A percentile compares a stretch with the other conserved stretches of the same genome.
phyloP scores from a whole-genome alignment of 495 filamentous ascomycete species.

The Wilcoxina mikolae region DNA sequence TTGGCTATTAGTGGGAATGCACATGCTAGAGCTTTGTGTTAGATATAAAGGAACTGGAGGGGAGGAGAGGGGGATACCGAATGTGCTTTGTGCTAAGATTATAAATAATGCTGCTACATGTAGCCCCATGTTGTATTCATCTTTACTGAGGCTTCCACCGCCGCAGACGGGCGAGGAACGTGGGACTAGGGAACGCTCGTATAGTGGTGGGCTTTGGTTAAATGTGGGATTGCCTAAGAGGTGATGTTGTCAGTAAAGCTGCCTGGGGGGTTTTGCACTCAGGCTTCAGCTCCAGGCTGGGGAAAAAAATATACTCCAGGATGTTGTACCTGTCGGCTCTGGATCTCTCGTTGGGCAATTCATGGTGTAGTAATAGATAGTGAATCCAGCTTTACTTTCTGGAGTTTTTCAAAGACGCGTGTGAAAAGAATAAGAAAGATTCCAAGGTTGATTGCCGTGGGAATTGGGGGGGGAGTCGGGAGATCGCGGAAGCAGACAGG shows the following conservation, averaged over 20 bases:
- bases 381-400: neutral
- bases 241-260: neutral
- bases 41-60: neutral
- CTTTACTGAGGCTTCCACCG: slow-evolving; percentile 12
- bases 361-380: slow-evolving; percentile 8
- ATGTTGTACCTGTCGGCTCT: slow-evolving; percentile 17
- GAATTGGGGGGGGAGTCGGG: too few relatives aligned
- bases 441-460: too few relatives aligned
- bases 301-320: neutral
- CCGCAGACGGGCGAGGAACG: slow-evolving; percentile 24
- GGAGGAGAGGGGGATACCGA: slow-evolving; percentile 37
- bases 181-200: slow-evolving; percentile 24
- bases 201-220: slow-evolving; percentile 10
- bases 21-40: slow-evolving; percentile 34
- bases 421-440: too few relatives aligned
- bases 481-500: too few relatives aligned
- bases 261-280: neutral
- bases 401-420: too few relatives aligned
- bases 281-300: too few relatives aligned
- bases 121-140: slow-evolving; percentile 30
- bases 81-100: slow-evolving; percentile 55
- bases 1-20: slow-evolving; percentile 44
- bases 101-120: slow-evolving; percentile 68
- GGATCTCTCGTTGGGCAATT: slow-evolving; percentile 27
- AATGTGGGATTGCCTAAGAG: neutral